Base-by-base conservation (phyloP, 225 moss, liverwort and hornwort species). In the Polytrichum formosum region DNA sequence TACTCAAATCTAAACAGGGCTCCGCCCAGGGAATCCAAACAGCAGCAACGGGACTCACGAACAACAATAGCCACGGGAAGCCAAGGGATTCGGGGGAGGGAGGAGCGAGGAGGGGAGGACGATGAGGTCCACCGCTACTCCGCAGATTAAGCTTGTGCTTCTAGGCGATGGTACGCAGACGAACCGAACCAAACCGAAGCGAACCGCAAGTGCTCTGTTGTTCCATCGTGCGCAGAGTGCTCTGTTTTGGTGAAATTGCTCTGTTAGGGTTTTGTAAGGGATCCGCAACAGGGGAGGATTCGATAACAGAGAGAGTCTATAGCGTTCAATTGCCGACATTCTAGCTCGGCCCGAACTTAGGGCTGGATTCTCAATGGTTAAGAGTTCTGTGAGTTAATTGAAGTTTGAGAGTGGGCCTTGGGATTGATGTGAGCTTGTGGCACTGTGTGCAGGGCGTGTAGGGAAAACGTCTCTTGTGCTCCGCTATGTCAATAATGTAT, bases 401-500 rank as follows among this genome's bases (percentile, higher is more conserved):
- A 46, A 46, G 46, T 46, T 46, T 46, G 13, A 10, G 16, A 46
- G 46, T 7, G 37, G 37, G 37, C 46, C 16, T 46, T 46, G 46
- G 46, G 13, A 46, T 46, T 46, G 54, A 20, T 16, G 46, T 10
- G 46, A 46, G 46, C 46, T 25, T 68, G 64, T 31, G 9, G 29
- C 68, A 6, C 74, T 82, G 58, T 82, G 80, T 64, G 71, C 92
- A 76, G 97, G 96, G 65, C 88, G 96, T 26, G 96, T 97, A 10
- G 96, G 97, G 46, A 97, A 97, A 79, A 98, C 80, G 5, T 98
- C 97, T 19, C 89, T 98, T 59, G 90, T 92, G 5, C 72, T 98
- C 6, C 89, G 97, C 20, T 98, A 94, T 73, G 91, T 98, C 46
- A 94, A 90, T 73, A 92, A 98, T 73, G 75, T 90, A 1, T 98